These are phyloP conservation scores for Suillus sp. DNA, from an alignment of 768 basidiomycete species.

Conservation along the genomic window DNA sequence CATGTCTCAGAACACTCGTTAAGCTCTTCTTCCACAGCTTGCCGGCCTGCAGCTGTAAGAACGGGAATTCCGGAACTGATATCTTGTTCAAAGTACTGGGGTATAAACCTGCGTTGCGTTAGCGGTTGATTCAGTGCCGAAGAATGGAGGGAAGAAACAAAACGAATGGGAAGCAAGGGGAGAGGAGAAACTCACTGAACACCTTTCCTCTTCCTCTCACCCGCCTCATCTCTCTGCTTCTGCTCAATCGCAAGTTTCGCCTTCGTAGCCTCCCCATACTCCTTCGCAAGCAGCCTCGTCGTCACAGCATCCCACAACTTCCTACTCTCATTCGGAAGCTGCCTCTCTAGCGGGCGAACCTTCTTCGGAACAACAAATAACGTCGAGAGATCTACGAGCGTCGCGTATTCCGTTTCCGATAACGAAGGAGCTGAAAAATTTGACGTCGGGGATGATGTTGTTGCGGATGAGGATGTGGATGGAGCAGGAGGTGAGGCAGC, in stretches of 20 bases:
- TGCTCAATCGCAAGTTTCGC: constrained; percentile 94
- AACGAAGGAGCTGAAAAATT: constrained; percentile 25
- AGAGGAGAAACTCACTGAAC: constrained; percentile 59
- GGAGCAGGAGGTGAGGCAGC: constrained; percentile 45
- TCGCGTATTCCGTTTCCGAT: constrained; percentile 53
- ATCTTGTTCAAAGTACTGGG: constrained; percentile 75
- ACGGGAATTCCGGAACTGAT: constrained; percentile 64
- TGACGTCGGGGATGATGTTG: constrained; percentile 34
- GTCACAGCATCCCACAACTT: constrained; percentile 89
- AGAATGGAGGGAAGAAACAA: no score
- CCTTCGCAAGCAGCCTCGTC: constrained; percentile 71
- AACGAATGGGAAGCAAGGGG: background rate
- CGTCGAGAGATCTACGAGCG: constrained; percentile 75
- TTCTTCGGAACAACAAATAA: constrained; percentile 77
- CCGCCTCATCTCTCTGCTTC: constrained; percentile 85
- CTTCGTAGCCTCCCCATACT: constrained; percentile 88
- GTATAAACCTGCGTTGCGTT: constrained; percentile 55
- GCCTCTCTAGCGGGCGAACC: constrained; percentile 81
- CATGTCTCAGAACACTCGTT: constrained; percentile 14
- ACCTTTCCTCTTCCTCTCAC: constrained; percentile 82
- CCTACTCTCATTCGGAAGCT: constrained; percentile 80
- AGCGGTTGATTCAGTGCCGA: background rate
- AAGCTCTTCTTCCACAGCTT: constrained; percentile 77
- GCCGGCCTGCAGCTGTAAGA: constrained; percentile 68
- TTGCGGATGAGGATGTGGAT: constrained; percentile 33